Percentiles rank a stretch among this genome's conserved stretches.
Evolutionary conservation across 1,284 basidiomycete species (phyloP).

Genomic region (Paramarasmius palmivorus): DNA sequence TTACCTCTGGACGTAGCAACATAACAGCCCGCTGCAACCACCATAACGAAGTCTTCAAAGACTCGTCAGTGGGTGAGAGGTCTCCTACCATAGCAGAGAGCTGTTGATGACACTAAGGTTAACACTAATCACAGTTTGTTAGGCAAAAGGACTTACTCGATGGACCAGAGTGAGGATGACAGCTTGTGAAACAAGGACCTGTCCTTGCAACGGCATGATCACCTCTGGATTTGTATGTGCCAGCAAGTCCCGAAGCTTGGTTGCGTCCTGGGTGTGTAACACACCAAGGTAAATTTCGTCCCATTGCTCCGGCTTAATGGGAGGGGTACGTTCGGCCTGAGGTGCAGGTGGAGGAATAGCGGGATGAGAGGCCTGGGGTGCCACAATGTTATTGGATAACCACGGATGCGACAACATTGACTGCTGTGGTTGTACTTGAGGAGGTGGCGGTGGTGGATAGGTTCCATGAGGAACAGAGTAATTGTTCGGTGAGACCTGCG

Average conservation of each 20-base stretch:
- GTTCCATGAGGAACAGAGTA: slow-evolving; percentile 1
- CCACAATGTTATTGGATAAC: slow-evolving; percentile 62
- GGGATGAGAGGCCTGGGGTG: slow-evolving; percentile 75
- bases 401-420: slow-evolving; percentile 52
- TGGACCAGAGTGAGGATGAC: slow-evolving; percentile 80
- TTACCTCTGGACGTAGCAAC: slow-evolving; percentile 69
- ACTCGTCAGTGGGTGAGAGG: slow-evolving; percentile 71
- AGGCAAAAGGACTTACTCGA: slow-evolving; percentile 50
- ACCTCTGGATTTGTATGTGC: slow-evolving; percentile 73
- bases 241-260: slow-evolving; percentile 72
- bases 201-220: slow-evolving; percentile 72
- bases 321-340: slow-evolving; percentile 50
- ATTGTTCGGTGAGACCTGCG: background rate
- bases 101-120: slow-evolving; percentile 34
- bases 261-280: slow-evolving; percentile 67
- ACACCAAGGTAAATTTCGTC: slow-evolving; percentile 78
- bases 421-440: slow-evolving; percentile 37
- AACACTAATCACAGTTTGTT: slow-evolving; percentile 2
- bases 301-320: slow-evolving; percentile 70
- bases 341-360: slow-evolving; percentile 66
- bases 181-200: slow-evolving; percentile 73
- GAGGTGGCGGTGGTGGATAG: slow-evolving; percentile 29
- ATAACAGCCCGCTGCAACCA: slow-evolving; percentile 76
- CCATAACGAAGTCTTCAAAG: slow-evolving; percentile 79
- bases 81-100: slow-evolving; percentile 72